A percentile compares a stretch with the other conserved stretches of the same genome.
These are phyloP conservation scores for Hondaea fermentalgiana DNA, from an alignment of 108 stramenopile species.

Conservation along the genomic window DNA sequence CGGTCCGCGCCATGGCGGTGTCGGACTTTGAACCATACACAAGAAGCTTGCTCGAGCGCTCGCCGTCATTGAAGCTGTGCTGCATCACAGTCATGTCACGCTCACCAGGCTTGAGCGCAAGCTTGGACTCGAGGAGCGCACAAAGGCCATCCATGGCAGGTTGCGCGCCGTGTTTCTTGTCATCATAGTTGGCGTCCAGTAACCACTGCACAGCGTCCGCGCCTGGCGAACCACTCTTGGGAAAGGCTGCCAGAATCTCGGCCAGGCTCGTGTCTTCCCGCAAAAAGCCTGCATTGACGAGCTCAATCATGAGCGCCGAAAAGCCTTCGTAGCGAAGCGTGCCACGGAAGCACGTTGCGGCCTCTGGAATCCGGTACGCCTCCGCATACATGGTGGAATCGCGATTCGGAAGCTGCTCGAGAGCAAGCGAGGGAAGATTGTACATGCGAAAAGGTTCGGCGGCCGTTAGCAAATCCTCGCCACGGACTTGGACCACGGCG, in stretches of 20 bases:
- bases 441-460: slow-evolving; percentile 55
- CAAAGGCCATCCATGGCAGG: slow-evolving; percentile 13
- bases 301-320: slow-evolving; percentile 40
- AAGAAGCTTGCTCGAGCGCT: neutral
- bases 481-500: slow-evolving; percentile 31
- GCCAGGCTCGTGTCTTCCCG: neutral
- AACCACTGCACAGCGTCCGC: neutral
- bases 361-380: slow-evolving; percentile 61
- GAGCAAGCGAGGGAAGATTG: slow-evolving; percentile 36
- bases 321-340: slow-evolving; percentile 71
- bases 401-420: slow-evolving; percentile 72
- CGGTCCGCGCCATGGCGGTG: slow-evolving; percentile 36
- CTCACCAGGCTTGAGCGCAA: slow-evolving; percentile 19
- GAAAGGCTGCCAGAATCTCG: neutral
- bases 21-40: slow-evolving; percentile 19
- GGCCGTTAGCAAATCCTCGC: slow-evolving; percentile 37
- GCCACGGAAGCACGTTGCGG: slow-evolving; percentile 59
- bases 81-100: slow-evolving; percentile 23
- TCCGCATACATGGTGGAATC: slow-evolving; percentile 59
- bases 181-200: neutral
- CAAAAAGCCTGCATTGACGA: neutral
- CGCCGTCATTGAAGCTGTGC: neutral
- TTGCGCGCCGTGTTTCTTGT: neutral
- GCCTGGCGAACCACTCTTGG: neutral
- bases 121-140: neutral